phyloP scores from a whole-genome alignment of 1,139 yeast genomes.

The Nakaseomyces sp. region DNA sequence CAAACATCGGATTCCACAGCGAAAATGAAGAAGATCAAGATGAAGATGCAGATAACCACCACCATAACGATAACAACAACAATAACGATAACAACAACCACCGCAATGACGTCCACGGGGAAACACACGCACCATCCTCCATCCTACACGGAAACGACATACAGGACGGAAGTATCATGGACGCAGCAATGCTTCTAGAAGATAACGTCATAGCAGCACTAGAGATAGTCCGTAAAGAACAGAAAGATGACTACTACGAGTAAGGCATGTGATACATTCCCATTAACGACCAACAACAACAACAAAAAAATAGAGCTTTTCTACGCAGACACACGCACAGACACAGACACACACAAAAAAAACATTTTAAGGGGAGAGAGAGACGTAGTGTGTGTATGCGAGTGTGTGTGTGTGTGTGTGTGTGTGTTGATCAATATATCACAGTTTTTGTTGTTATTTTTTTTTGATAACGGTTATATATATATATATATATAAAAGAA shows the following conservation, averaged over 20 bases:
- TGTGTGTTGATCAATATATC: no score
- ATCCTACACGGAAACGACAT: slow-evolving; percentile 6
- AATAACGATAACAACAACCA: background rate
- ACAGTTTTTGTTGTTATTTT: no score
- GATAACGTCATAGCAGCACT: slow-evolving; percentile 59
- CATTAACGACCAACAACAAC: background rate
- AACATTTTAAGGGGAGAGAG: no score
- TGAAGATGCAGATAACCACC: slow-evolving; percentile 6
- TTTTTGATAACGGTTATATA: no score
- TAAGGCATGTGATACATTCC: background rate
- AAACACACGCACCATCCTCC: background rate
- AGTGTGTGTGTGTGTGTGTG: no score
- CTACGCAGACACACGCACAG: background rate
- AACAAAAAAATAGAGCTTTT: background rate
- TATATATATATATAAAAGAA: no score
- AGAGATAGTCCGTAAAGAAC: slow-evolving; percentile 46
- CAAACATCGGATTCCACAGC: slow-evolving; percentile 18
- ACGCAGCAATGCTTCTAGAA: slow-evolving; percentile 32
- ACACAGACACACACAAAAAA: no score
- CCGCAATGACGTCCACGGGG: background rate
- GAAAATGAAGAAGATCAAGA: slow-evolving; percentile 18
- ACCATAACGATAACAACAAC: background rate
- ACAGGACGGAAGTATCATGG: slow-evolving; percentile 19
- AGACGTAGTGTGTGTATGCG: no score
- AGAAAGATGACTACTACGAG: slow-evolving; percentile 7